A percentile compares a stretch with the other conserved stretches of the same genome.
These are phyloP conservation scores for Excoecaria agallocha DNA, from an alignment of 345 rosid genomes.

Conservation along the genomic window DNA sequence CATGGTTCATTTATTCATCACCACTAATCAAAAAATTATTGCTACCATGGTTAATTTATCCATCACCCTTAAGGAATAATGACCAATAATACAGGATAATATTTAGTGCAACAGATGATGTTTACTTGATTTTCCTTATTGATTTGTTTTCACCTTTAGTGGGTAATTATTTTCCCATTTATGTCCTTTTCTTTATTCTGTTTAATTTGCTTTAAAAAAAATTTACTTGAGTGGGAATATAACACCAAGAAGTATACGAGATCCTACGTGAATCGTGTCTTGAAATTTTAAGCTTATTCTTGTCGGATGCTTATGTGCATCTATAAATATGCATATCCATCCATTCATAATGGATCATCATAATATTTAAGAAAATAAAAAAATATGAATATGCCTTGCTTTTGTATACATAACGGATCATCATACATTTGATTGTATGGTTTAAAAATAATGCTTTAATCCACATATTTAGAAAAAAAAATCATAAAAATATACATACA, in stretches of 20 bases:
- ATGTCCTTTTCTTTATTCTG: slow-evolving; percentile 7
- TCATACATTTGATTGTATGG: too few species aligned
- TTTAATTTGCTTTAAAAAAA: background rate
- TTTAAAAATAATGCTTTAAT: too few species aligned
- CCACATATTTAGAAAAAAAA: too few species aligned
- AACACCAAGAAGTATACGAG: background rate
- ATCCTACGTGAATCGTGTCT: slow-evolving; percentile 1
- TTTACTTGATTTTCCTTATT: background rate
- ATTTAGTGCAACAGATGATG: slow-evolving; percentile 8
- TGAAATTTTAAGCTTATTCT: slow-evolving; percentile 2
- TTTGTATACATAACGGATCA: too few species aligned
- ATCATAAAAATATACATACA: too few species aligned
- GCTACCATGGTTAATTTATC: too few species aligned
- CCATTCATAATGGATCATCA: background rate
- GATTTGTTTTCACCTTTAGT: background rate
- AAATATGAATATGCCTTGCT: too few species aligned
- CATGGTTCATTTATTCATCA: slow-evolving; percentile 12
- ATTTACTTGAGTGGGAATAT: slow-evolving; percentile 17
- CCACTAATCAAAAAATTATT: too few species aligned
- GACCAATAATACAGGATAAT: slow-evolving; percentile 9
- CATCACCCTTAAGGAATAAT: slow-evolving; percentile 14
- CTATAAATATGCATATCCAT: slow-evolving; percentile 6
- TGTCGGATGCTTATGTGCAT: background rate
- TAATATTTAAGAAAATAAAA: too few species aligned
- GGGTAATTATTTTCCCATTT: background rate